Conservation (phyloP, 345 rosid species). For the Eutrema japonicum region DNA sequence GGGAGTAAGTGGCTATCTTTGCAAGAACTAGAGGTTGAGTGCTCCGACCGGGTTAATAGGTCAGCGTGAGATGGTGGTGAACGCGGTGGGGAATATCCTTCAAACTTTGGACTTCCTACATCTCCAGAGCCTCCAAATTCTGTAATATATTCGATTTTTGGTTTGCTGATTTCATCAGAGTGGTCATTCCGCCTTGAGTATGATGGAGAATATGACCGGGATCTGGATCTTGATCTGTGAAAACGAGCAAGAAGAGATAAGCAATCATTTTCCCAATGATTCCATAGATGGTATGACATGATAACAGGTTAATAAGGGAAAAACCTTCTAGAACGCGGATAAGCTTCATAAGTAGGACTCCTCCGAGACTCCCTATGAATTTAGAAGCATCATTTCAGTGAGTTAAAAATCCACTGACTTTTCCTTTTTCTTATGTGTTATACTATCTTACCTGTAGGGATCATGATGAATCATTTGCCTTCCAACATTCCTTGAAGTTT, state of each 20-base stretch:
- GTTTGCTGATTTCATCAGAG: constrained; percentile 68
- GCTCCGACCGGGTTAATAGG: constrained; percentile 93
- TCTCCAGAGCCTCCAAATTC: constrained; percentile 92
- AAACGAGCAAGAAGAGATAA: constrained; percentile 14
- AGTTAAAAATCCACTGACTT: not conserved
- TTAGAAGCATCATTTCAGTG: constrained; percentile 27
- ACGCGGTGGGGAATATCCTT: constrained; percentile 83
- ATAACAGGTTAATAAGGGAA: constrained; percentile 12
- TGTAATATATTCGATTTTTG: constrained; percentile 87
- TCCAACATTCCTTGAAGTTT: constrained; percentile 68
- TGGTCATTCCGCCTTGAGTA: constrained; percentile 64
- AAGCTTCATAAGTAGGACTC: constrained; percentile 97
- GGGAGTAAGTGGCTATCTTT: constrained; percentile 85
- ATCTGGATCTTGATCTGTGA: constrained; percentile 72
- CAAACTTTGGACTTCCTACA: constrained; percentile 64
- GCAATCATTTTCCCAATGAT: not conserved
- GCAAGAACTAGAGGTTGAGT: constrained; percentile 97
- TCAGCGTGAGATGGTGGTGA: constrained; percentile 83
- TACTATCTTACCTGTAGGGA: constrained; percentile 71
- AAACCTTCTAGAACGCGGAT: constrained; percentile 86
- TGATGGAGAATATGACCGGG: constrained; percentile 83
- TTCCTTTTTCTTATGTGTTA: not conserved
- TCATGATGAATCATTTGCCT: constrained; percentile 74
- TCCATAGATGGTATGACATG: constrained; percentile 21
- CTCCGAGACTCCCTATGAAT: constrained; percentile 73